A percentile compares a stretch with the other conserved stretches of the same genome.
Evolutionary conservation across 1,284 basidiomycete species (phyloP).

Genomic region (Apiotrichum porosum): DNA sequence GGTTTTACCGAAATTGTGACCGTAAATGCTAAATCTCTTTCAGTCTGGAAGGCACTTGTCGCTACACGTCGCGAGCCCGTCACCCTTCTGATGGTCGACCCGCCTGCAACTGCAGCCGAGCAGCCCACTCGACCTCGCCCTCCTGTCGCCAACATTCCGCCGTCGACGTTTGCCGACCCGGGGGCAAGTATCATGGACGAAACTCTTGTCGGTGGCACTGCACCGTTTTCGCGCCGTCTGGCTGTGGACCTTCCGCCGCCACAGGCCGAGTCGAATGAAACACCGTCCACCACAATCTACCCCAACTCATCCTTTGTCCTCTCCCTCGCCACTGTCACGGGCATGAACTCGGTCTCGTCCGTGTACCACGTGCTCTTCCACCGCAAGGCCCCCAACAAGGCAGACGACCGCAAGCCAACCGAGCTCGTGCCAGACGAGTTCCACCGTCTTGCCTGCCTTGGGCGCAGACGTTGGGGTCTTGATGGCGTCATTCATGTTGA

Average conservation of each 20-base stretch:
- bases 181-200: constrained; percentile 32
- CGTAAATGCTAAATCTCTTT: no score
- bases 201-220: constrained; percentile 16
- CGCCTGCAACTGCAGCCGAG: not conserved
- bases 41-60: constrained; percentile 23
- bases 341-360: constrained; percentile 11
- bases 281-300: constrained; percentile 16
- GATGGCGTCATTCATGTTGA: constrained; percentile 15
- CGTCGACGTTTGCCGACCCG: constrained; percentile 25
- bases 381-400: constrained; percentile 10
- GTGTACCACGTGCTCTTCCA: constrained; percentile 26
- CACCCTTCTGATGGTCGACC: constrained; percentile 22
- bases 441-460: constrained; percentile 25
- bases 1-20: no score
- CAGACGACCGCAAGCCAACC: constrained; percentile 7
- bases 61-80: constrained; percentile 5
- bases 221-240: constrained; percentile 15
- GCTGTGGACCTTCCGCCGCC: constrained; percentile 10
- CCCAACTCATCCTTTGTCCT: constrained; percentile 29
- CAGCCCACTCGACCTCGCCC: constrained; percentile 7
- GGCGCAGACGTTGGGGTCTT: constrained; percentile 19
- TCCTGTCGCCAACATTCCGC: constrained; percentile 23
- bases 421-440: constrained; percentile 21
- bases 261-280: not conserved
- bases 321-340: constrained; percentile 11